Evolutionary conservation across 805 yeast species (phyloP).

Genomic region (Yamadazyma endophytica): DNA sequence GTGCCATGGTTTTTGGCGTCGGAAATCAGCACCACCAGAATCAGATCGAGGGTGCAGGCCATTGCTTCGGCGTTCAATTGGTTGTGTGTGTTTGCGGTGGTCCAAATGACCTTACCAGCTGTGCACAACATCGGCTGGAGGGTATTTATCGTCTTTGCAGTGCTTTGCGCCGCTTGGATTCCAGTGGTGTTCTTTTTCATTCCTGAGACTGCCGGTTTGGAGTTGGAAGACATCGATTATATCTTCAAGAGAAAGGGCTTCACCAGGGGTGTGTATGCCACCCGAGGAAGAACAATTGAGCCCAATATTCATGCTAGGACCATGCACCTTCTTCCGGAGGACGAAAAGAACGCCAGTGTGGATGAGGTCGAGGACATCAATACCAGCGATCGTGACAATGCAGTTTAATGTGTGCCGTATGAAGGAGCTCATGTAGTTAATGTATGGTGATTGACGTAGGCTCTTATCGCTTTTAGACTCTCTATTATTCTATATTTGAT

Average conservation of each 20-base stretch:
- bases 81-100: slow-evolving; percentile 54
- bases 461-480: no score
- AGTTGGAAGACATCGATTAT: slow-evolving; percentile 66
- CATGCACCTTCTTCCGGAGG: slow-evolving; percentile 6
- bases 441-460: no score
- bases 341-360: slow-evolving; percentile 6
- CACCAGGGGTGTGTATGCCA: slow-evolving; percentile 7
- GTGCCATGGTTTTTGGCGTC: slow-evolving; percentile 60
- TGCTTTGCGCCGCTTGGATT: slow-evolving; percentile 49
- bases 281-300: slow-evolving; percentile 8
- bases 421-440: no score
- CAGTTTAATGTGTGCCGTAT: no score
- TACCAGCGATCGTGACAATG: no score
- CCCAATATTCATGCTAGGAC: slow-evolving; percentile 8
- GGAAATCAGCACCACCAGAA: slow-evolving; percentile 51
- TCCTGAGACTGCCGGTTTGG: slow-evolving; percentile 74
- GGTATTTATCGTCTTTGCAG: slow-evolving; percentile 64
- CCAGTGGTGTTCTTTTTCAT: slow-evolving; percentile 59
- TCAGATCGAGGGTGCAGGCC: slow-evolving; percentile 50
- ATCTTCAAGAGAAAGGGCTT: slow-evolving; percentile 14
- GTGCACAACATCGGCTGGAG: slow-evolving; percentile 52
- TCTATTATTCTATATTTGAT: no score
- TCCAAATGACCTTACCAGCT: slow-evolving; percentile 56
- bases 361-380: slow-evolving; percentile 4
- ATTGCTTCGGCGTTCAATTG: slow-evolving; percentile 56